Percentiles rank a stretch among this genome's conserved stretches.
Evolutionary conservation across 495 filamentous ascomycete species (phyloP).

Genomic region (Cryomyces minteri): DNA sequence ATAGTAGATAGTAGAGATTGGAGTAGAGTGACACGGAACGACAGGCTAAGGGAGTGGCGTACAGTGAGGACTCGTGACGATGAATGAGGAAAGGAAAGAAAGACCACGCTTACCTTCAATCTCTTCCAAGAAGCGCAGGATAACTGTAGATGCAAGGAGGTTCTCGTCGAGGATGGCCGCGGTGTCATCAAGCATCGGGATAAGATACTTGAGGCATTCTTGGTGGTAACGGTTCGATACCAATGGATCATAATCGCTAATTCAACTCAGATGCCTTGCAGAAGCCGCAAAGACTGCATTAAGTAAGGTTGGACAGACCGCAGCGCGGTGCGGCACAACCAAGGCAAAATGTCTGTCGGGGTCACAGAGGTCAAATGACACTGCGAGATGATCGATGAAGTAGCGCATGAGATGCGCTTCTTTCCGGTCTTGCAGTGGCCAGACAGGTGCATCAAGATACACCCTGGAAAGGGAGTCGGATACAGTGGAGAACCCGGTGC

Average conservation of each 20-base stretch:
- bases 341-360: slow-evolving; percentile 3
- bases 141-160: slow-evolving; percentile 40
- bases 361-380: slow-evolving; percentile 6
- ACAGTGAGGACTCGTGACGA: not conserved
- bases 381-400: slow-evolving; percentile 5
- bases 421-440: slow-evolving; percentile 6
- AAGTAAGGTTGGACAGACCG: slow-evolving; percentile 5
- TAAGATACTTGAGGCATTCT: slow-evolving; percentile 12
- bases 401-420: slow-evolving; percentile 6
- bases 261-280: slow-evolving; percentile 4
- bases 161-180: slow-evolving; percentile 38
- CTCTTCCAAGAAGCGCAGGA: slow-evolving; percentile 41
- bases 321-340: slow-evolving; percentile 7
- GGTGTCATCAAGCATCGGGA: slow-evolving; percentile 27
- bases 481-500: slow-evolving; percentile 1
- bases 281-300: slow-evolving; percentile 7
- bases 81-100: not conserved
- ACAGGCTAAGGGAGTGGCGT: too few relatives aligned
- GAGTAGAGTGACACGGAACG: too few relatives aligned
- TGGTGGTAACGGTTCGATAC: slow-evolving; percentile 5
- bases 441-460: slow-evolving; percentile 8
- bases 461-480: slow-evolving; percentile 5
- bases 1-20: too few relatives aligned
- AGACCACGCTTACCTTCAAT: slow-evolving; percentile 28
- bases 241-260: slow-evolving; percentile 4